These are phyloP conservation scores for Ampelomyces quisqualis DNA, from an alignment of 2,329 filamentous ascomycete species.

Conservation along the genomic window DNA sequence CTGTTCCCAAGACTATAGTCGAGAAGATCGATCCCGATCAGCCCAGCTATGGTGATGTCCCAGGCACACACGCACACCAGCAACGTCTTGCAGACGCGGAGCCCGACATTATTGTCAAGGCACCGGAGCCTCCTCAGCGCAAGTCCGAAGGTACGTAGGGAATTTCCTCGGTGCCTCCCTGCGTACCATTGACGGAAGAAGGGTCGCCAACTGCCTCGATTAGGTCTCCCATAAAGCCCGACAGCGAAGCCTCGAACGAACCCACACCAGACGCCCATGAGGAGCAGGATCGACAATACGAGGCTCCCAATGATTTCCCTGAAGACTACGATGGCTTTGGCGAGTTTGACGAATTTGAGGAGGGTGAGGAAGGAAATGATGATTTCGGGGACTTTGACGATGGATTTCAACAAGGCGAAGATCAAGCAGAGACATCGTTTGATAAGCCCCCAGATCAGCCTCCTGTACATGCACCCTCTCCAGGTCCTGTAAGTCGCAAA, in stretches of 20 bases:
- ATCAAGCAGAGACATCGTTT: slow-evolving; percentile 43
- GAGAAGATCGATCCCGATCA: slow-evolving; percentile 60
- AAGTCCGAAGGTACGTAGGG: slow-evolving; percentile 59
- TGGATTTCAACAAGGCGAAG: slow-evolving; percentile 46
- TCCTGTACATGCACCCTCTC: slow-evolving; percentile 45
- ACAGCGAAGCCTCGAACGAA: slow-evolving; percentile 15
- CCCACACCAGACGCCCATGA: slow-evolving; percentile 7
- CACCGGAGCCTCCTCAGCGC: slow-evolving; percentile 45
- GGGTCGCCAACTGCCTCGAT: slow-evolving; percentile 56
- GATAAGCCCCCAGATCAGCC: slow-evolving; percentile 42
- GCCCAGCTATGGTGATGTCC: slow-evolving; percentile 62
- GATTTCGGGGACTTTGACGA: slow-evolving; percentile 57
- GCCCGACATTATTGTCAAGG: slow-evolving; percentile 59
- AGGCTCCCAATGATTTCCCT: slow-evolving; percentile 27
- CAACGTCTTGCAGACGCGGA: slow-evolving; percentile 59
- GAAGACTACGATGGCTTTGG: slow-evolving; percentile 49
- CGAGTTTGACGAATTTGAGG: slow-evolving; percentile 67
- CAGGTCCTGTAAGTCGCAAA: slow-evolving; percentile 52
- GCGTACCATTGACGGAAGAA: slow-evolving; percentile 63
- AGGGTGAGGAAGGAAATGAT: slow-evolving; percentile 50
- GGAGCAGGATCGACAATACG: slow-evolving; percentile 11
- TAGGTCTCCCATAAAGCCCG: slow-evolving; percentile 52
- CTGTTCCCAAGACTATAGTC: slow-evolving; percentile 61
- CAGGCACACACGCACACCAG: slow-evolving; percentile 60
- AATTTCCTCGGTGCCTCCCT: slow-evolving; percentile 45